Evolutionary conservation across 441 rosid species (phyloP).

Genomic region (Corymbia calophylla): DNA sequence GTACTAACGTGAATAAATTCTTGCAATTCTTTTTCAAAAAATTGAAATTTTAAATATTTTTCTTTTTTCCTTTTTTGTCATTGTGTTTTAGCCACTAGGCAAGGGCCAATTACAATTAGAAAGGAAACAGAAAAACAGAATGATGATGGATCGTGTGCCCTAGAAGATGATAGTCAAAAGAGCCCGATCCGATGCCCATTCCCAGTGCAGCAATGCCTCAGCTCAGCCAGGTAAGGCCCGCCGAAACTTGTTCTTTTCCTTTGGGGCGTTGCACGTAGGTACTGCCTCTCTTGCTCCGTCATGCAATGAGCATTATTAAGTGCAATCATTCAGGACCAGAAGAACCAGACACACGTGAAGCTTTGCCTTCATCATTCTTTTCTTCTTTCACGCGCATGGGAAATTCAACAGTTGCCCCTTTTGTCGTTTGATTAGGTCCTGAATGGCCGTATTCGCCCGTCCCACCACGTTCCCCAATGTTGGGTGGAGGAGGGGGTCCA

Average conservation of each 20-base stretch:
- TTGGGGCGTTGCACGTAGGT: neutral
- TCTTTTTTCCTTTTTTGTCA: fast-evolving
- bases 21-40: neutral
- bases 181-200: neutral
- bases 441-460: neutral
- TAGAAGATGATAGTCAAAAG: neutral
- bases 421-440: neutral
- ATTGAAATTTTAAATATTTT: neutral
- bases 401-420: neutral
- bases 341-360: neutral
- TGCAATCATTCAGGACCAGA: neutral
- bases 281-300: neutral
- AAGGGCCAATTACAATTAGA: neutral
- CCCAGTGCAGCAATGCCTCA: neutral
- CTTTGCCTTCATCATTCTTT: neutral
- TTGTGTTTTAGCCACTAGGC: neutral
- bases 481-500: neutral
- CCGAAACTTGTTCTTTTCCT: neutral
- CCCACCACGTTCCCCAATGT: neutral
- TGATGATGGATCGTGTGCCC: neutral
- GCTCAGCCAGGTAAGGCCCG: neutral
- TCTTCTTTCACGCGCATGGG: neutral
- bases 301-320: neutral
- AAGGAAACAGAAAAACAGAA: neutral
- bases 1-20: neutral